Evolutionary conservation across 1,284 basidiomycete genomes (phyloP).

Genomic region (Boletus sp.): DNA sequence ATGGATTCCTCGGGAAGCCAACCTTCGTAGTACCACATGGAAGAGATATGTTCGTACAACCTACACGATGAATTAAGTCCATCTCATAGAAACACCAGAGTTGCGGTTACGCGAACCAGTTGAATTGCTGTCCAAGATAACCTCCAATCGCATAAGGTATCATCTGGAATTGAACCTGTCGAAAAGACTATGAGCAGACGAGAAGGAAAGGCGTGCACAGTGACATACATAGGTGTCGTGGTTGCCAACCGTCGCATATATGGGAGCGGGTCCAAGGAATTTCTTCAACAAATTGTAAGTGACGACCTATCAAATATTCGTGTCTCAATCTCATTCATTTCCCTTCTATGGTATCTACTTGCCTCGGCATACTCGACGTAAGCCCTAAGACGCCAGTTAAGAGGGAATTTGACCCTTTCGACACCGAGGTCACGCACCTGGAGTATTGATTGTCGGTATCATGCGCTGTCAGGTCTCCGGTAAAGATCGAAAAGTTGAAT

Average conservation of each 20-base stretch:
- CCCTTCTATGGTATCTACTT: background rate
- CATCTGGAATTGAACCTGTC: constrained; percentile 54
- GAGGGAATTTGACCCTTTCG: background rate
- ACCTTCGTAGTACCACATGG: constrained; percentile 59
- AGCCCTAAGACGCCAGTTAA: constrained; percentile 2
- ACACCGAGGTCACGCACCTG: constrained; percentile 32
- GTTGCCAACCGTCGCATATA: constrained; percentile 69
- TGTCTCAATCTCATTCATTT: background rate
- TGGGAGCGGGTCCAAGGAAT: constrained; percentile 56
- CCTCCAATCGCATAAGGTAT: constrained; percentile 55
- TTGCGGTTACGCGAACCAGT: constrained; percentile 53
- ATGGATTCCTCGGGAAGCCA: constrained; percentile 63
- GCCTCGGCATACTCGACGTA: constrained; percentile 56
- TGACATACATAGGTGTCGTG: constrained; percentile 64
- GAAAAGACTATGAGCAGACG: background rate
- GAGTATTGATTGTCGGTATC: constrained; percentile 65
- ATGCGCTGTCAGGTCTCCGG: constrained; percentile 74
- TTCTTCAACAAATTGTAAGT: constrained; percentile 60
- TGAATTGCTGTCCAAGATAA: constrained; percentile 51
- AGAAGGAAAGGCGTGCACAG: background rate
- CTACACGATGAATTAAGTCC: constrained; percentile 32
- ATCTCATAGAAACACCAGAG: constrained; percentile 4
- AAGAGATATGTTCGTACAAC: constrained; percentile 67
- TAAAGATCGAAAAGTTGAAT: constrained; percentile 68
- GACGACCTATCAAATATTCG: constrained; percentile 43